These are phyloP conservation scores for Aspergillus fructus DNA, from an alignment of 2,329 filamentous ascomycete genomes.

Conservation along the genomic window DNA sequence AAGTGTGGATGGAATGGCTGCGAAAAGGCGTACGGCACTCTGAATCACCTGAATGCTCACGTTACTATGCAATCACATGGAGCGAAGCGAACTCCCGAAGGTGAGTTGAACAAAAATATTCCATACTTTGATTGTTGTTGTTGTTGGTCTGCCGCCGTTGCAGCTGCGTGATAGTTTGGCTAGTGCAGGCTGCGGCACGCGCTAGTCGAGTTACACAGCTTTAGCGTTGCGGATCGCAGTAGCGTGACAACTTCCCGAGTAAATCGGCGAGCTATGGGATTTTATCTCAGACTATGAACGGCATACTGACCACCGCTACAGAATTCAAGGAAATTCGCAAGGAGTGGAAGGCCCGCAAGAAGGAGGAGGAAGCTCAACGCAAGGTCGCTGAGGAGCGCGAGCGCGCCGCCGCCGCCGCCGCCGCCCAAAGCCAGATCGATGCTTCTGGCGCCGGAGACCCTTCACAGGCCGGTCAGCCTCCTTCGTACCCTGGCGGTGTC, in stretches of 20 bases:
- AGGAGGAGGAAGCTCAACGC: slow-evolving; percentile 89
- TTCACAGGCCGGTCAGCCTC: slow-evolving; percentile 41
- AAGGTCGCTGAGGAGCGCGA: slow-evolving; percentile 86
- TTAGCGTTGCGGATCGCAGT: slow-evolving; percentile 54
- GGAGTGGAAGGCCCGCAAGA: slow-evolving; percentile 98
- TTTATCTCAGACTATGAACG: background rate
- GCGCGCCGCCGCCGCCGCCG: slow-evolving; percentile 63
- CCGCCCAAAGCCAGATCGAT: slow-evolving; percentile 43
- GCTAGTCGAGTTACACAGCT: slow-evolving; percentile 50
- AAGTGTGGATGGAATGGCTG: slow-evolving; percentile 98
- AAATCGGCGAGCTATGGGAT: slow-evolving; percentile 15
- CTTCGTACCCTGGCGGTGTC: slow-evolving; percentile 50
- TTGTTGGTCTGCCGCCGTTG: slow-evolving; percentile 20
- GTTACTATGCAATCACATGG: slow-evolving; percentile 99
- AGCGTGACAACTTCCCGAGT: slow-evolving; percentile 49
- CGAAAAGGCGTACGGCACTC: slow-evolving; percentile 95
- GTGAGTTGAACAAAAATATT: slow-evolving; percentile 54
- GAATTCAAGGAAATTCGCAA: slow-evolving; percentile 99
- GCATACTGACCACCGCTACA: slow-evolving; percentile 43
- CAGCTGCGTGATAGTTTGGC: slow-evolving; percentile 38
- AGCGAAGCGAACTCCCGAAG: slow-evolving; percentile 91
- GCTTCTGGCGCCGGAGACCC: slow-evolving; percentile 52
- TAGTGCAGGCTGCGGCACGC: slow-evolving; percentile 36
- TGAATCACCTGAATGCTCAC: slow-evolving; percentile 97
- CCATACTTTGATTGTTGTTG: background rate